A percentile compares a stretch with the other conserved stretches of the same genome.
These are phyloP conservation scores for Brettanomyces naardenensis DNA, from an alignment of 805 yeast genomes.

Conservation along the genomic window DNA sequence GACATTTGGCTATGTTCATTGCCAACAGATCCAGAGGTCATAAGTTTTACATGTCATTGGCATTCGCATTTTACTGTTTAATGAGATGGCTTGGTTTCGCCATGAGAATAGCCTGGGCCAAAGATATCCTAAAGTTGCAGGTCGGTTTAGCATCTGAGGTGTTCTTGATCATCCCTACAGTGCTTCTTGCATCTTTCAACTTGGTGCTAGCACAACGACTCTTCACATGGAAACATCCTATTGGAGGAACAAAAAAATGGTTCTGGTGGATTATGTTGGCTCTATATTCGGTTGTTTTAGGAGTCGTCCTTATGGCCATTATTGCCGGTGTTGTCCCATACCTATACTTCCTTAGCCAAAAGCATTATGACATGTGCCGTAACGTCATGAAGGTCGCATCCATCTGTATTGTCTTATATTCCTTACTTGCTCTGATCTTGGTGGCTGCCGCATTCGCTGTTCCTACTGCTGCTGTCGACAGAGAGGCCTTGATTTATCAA, in stretches of 20 bases:
- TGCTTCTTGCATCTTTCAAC: conserved; percentile 51
- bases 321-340: conserved; percentile 56
- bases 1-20: conserved; percentile 38
- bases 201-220: conserved; percentile 64
- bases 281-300: conserved; percentile 46
- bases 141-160: conserved; percentile 52
- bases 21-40: conserved; percentile 50
- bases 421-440: conserved; percentile 43
- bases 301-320: conserved; percentile 60
- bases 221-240: conserved; percentile 74
- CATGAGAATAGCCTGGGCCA: conserved; percentile 51
- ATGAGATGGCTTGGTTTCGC: conserved; percentile 53
- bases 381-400: conserved; percentile 47
- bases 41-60: conserved; percentile 46
- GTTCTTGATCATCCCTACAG: conserved; percentile 48
- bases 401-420: conserved; percentile 39
- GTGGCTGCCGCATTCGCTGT: conserved; percentile 43
- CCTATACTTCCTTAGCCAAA: conserved; percentile 41
- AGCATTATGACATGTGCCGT: conserved; percentile 41
- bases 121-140: conserved; percentile 35
- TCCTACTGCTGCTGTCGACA: conserved; percentile 45
- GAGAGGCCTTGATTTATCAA: conserved; percentile 46
- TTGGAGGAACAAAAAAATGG: conserved; percentile 44
- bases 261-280: conserved; percentile 45
- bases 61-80: conserved; percentile 44